Percentiles rank a stretch among this genome's conserved stretches.
These are phyloP conservation scores for Talaromyces nanjingensis DNA, from an alignment of 495 filamentous ascomycete species.

Conservation along the genomic window DNA sequence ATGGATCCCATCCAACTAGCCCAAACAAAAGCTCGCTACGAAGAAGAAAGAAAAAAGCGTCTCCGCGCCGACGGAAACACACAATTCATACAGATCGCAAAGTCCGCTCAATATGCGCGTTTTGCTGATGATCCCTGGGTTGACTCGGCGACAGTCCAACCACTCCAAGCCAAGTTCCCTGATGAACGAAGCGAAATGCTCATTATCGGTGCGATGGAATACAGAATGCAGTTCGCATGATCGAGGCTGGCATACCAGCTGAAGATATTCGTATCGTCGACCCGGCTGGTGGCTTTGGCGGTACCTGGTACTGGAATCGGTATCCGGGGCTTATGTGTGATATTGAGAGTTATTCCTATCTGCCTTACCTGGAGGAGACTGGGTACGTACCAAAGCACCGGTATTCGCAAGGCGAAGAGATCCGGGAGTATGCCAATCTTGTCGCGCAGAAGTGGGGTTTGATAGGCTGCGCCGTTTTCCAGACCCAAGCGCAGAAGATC, in stretches of 20 bases:
- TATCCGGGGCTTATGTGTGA: conserved; percentile 31
- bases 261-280: conserved; percentile 47
- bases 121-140: not conserved
- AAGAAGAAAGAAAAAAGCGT: not conserved
- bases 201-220: conserved; percentile 46
- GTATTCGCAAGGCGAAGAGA: conserved; percentile 20
- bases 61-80: not conserved
- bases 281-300: conserved; percentile 41
- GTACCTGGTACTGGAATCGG: conserved; percentile 43
- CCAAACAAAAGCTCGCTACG: not conserved
- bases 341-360: conserved; percentile 24
- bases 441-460: no score
- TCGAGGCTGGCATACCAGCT: conserved; percentile 33
- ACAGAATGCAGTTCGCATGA: conserved; percentile 39
- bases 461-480: no score
- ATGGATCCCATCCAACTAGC: not conserved
- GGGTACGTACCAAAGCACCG: conserved; percentile 43
- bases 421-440: conserved; percentile 13
- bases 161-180: not conserved
- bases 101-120: not conserved
- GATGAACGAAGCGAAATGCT: conserved; percentile 11
- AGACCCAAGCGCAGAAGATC: no score
- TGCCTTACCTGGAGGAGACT: conserved; percentile 56
- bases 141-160: not conserved
- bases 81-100: not conserved